A percentile compares a stretch with the other conserved stretches of the same genome.
These are phyloP conservation scores for Raffaelea albimanens DNA, from an alignment of 2,329 filamentous ascomycete genomes.

Conservation along the genomic window DNA sequence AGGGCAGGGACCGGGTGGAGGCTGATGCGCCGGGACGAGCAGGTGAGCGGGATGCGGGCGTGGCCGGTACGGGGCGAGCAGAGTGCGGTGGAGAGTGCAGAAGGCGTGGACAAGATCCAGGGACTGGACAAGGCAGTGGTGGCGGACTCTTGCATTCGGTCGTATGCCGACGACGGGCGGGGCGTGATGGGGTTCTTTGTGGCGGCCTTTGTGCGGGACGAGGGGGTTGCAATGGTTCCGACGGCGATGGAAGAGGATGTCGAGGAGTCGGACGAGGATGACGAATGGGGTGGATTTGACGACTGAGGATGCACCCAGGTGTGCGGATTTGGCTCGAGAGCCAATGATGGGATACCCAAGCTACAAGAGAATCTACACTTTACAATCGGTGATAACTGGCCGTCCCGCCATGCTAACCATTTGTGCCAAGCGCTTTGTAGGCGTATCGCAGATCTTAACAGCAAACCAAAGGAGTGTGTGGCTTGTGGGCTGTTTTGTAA, in stretches of 20 bases:
- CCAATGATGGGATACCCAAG: too few species aligned
- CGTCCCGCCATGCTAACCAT: too few species aligned
- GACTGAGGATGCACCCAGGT: conserved; percentile 7
- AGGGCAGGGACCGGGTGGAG: conserved; percentile 65
- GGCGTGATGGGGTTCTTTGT: conserved; percentile 96
- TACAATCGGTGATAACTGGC: too few species aligned
- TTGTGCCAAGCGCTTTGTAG: too few species aligned
- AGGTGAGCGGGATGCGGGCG: conserved; percentile 63
- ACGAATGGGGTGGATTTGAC: conserved; percentile 14
- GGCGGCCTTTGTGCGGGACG: conserved; percentile 66
- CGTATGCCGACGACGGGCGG: conserved; percentile 68
- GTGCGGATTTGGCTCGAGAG: too few species aligned
- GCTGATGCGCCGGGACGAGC: conserved; percentile 60
- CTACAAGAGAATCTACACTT: too few species aligned
- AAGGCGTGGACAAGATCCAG: background rate
- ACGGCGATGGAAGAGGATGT: too few species aligned
- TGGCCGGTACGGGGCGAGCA: conserved; percentile 62
- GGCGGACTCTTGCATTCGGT: conserved; percentile 70
- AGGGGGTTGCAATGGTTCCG: background rate
- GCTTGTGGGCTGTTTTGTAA: too few species aligned
- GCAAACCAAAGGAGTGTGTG: too few species aligned
- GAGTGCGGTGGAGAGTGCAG: conserved; percentile 16
- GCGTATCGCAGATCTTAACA: too few species aligned
- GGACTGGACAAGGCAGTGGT: conserved; percentile 23
- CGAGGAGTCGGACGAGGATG: background rate